phyloP scores from a whole-genome alignment of 1,284 basidiomycete species.

The Meripilus lineatus region DNA sequence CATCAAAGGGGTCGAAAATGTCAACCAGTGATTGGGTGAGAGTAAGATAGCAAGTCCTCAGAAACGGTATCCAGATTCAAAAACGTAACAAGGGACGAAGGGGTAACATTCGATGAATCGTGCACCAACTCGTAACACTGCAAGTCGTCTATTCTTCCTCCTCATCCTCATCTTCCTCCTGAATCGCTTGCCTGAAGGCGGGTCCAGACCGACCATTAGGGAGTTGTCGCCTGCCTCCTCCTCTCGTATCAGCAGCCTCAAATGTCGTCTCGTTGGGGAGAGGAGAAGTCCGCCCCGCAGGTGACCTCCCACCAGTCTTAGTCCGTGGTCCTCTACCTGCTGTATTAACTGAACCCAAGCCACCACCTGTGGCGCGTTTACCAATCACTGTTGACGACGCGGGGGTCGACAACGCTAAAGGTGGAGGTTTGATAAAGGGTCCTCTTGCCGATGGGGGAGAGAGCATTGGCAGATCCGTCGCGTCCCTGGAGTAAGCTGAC shows the following conservation, averaged over 20 bases:
- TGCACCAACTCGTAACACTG: no score
- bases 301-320: slow-evolving; percentile 48
- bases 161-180: slow-evolving; percentile 74
- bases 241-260: slow-evolving; percentile 44
- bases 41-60: no score
- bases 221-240: slow-evolving; percentile 50
- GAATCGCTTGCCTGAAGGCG: slow-evolving; percentile 61
- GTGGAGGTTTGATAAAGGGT: slow-evolving; percentile 6
- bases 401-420: not conserved
- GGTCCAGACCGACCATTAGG: slow-evolving; percentile 57
- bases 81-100: no score
- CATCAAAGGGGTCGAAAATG: no score
- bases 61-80: no score
- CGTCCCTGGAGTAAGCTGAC: not conserved
- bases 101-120: no score
- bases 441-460: slow-evolving; percentile 4
- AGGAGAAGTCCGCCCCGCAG: slow-evolving; percentile 53
- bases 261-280: slow-evolving; percentile 45
- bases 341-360: not conserved
- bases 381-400: no score
- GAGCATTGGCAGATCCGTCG: not conserved
- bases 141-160: slow-evolving; percentile 35
- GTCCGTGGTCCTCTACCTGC: slow-evolving; percentile 15
- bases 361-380: not conserved
- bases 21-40: no score